phyloP scores from a whole-genome alignment of 2,329 filamentous ascomycete species.

The Thermomyces lanuginosus region DNA sequence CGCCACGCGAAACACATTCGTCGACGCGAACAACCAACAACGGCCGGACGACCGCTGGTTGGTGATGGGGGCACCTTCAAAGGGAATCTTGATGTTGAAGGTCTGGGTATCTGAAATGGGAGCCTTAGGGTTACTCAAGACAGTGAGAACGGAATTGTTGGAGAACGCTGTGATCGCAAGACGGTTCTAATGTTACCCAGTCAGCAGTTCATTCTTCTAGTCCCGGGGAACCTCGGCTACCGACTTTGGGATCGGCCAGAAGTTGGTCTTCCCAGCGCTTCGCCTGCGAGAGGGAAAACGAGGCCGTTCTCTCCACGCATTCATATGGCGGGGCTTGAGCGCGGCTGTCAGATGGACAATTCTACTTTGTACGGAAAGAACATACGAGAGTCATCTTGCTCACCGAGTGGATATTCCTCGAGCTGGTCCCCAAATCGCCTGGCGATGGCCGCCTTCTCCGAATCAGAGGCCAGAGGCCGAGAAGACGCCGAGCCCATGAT shows the following conservation, averaged over 20 bases:
- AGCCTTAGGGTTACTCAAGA: slow-evolving; percentile 48
- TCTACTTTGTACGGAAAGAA: too few species aligned
- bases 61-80: slow-evolving; percentile 68
- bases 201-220: slow-evolving; percentile 1
- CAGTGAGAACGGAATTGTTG: slow-evolving; percentile 46
- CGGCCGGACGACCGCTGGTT: slow-evolving; percentile 68
- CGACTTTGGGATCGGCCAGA: slow-evolving; percentile 14
- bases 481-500: too few species aligned
- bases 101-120: slow-evolving; percentile 56
- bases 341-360: not conserved
- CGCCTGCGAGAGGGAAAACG: slow-evolving; percentile 11
- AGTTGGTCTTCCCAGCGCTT: slow-evolving; percentile 14
- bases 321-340: slow-evolving; percentile 10
- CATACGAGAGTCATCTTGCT: slow-evolving; percentile 7
- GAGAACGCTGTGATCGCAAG: slow-evolving; percentile 61
- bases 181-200: slow-evolving; percentile 35
- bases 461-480: not conserved
- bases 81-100: slow-evolving; percentile 69
- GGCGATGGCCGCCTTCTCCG: slow-evolving; percentile 3
- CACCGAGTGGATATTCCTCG: too few species aligned
- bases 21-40: slow-evolving; percentile 84
- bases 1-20: slow-evolving; percentile 81
- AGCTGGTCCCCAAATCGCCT: slow-evolving; percentile 2
- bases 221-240: too few species aligned
- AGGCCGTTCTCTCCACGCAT: slow-evolving; percentile 6